These are phyloP conservation scores for Fusarium clavum DNA, from an alignment of 2,329 filamentous ascomycete species.

Conservation along the genomic window DNA sequence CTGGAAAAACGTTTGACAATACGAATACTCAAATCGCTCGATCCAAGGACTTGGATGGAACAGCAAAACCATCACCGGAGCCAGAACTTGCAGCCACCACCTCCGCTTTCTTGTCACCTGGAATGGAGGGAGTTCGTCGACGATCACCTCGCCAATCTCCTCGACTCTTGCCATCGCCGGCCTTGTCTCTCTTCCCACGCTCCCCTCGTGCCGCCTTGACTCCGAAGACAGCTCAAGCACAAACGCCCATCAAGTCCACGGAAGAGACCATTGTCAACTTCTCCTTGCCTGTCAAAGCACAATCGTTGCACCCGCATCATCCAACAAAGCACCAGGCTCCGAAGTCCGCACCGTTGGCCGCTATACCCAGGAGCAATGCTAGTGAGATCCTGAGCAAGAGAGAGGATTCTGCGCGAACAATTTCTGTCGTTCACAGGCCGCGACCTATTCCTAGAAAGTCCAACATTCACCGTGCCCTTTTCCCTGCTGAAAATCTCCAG, in stretches of 20 bases:
- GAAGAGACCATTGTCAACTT: constrained; percentile 37
- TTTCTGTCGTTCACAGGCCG: constrained; percentile 63
- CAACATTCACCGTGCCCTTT: constrained; percentile 59
- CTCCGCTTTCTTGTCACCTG: constrained; percentile 64
- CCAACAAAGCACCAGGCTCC: constrained; percentile 18
- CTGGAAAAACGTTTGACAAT: constrained; percentile 59
- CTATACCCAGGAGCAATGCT: constrained; percentile 35
- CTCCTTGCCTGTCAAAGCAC: constrained; percentile 39
- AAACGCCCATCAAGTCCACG: constrained; percentile 13
- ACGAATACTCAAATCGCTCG: constrained; percentile 27
- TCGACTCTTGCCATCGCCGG: constrained; percentile 48
- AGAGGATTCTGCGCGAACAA: constrained; percentile 12
- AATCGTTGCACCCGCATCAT: constrained; percentile 46
- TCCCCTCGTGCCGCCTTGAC: not conserved
- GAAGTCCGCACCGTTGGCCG: constrained; percentile 37
- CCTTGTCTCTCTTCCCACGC: constrained; percentile 25
- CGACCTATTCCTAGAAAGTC: constrained; percentile 65
- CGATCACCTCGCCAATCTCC: constrained; percentile 67
- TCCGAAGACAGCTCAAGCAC: not conserved
- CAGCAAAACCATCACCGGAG: not conserved
- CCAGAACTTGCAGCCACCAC: constrained; percentile 56
- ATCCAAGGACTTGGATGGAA: not conserved
- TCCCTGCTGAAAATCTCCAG: constrained; percentile 57
- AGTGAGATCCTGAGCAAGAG: constrained; percentile 16
- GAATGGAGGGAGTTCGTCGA: constrained; percentile 61